Percentiles rank a stretch among this genome's conserved stretches.
phyloP scores from a whole-genome alignment of 2,329 filamentous ascomycete genomes.

The Cladosporium sp. region DNA sequence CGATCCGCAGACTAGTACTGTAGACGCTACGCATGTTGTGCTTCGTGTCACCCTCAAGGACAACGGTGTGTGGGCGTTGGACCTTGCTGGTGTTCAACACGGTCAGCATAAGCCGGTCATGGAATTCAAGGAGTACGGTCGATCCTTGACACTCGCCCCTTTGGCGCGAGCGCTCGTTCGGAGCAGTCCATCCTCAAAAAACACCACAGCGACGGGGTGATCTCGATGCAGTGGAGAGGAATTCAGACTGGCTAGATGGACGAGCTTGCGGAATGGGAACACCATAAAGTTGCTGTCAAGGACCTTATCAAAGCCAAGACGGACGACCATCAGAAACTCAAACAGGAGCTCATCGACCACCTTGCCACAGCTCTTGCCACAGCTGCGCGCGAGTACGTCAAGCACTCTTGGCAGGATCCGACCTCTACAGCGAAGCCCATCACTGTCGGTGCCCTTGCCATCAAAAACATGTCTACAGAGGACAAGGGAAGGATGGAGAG shows the following conservation, averaged over 20 bases:
- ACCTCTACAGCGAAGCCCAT: background rate
- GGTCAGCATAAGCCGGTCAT: slow-evolving; percentile 14
- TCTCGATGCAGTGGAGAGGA: background rate
- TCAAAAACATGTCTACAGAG: background rate
- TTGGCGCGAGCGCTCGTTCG: background rate
- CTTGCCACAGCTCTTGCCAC: background rate
- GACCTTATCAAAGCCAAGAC: background rate
- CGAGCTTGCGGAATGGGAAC: background rate
- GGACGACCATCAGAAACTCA: background rate
- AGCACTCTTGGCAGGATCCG: background rate
- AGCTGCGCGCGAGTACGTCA: background rate
- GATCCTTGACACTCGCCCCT: background rate
- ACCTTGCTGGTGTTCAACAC: slow-evolving; percentile 18
- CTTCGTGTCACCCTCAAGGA: slow-evolving; percentile 9
- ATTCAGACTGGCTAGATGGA: background rate
- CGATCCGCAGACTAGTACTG: background rate
- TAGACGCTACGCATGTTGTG: slow-evolving; percentile 7
- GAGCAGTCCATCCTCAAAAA: background rate
- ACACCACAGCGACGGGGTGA: background rate
- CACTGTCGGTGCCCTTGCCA: background rate
- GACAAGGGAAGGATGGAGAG: background rate
- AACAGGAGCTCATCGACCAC: background rate
- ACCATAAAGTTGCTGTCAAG: background rate
- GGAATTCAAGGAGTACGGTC: background rate
- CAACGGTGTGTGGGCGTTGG: slow-evolving; percentile 14